Evolutionary conservation across 164 flowering plant genomes (phyloP).

Genomic region (Santalum album): DNA sequence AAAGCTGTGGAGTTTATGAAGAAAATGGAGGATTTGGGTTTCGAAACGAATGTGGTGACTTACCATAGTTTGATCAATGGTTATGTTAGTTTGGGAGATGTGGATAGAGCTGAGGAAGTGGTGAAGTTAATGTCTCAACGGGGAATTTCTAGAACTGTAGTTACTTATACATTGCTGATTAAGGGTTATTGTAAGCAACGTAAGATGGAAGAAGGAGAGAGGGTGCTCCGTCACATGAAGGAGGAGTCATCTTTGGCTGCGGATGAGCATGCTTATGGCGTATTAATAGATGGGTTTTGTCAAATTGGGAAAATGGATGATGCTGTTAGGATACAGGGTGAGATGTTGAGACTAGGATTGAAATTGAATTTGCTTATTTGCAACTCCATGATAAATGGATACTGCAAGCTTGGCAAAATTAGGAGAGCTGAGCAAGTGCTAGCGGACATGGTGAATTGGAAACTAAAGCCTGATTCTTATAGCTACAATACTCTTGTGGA

Average conservation of each 20-base stretch:
- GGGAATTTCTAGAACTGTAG: slow-evolving; percentile 39
- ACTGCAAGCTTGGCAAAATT: slow-evolving; percentile 56
- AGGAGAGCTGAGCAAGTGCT: slow-evolving; percentile 46
- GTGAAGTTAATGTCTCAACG: slow-evolving; percentile 43
- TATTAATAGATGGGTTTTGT: slow-evolving; percentile 66
- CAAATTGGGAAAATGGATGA: slow-evolving; percentile 55
- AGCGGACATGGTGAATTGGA: slow-evolving; percentile 38
- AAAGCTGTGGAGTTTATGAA: slow-evolving; percentile 41
- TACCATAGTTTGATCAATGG: slow-evolving; percentile 76
- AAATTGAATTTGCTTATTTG: slow-evolving; percentile 51
- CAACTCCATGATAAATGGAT: slow-evolving; percentile 72
- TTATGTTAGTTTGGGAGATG: slow-evolving; percentile 45
- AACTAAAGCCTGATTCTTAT: slow-evolving; percentile 57
- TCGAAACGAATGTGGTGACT: slow-evolving; percentile 55
- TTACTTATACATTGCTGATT: slow-evolving; percentile 55
- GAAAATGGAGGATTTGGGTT: slow-evolving; percentile 56
- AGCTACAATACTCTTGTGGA: slow-evolving; percentile 62
- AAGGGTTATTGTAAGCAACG: slow-evolving; percentile 65
- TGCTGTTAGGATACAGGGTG: slow-evolving; percentile 57
- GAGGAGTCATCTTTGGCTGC: slow-evolving; percentile 22
- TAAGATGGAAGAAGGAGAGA: slow-evolving; percentile 62
- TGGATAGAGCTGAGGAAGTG: slow-evolving; percentile 46
- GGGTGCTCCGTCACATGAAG: slow-evolving; percentile 36
- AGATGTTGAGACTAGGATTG: slow-evolving; percentile 58
- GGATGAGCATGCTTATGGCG: slow-evolving; percentile 69